phyloP scores from a whole-genome alignment of 2,329 filamentous ascomycete species.

The Rhynchosporium secalis region DNA sequence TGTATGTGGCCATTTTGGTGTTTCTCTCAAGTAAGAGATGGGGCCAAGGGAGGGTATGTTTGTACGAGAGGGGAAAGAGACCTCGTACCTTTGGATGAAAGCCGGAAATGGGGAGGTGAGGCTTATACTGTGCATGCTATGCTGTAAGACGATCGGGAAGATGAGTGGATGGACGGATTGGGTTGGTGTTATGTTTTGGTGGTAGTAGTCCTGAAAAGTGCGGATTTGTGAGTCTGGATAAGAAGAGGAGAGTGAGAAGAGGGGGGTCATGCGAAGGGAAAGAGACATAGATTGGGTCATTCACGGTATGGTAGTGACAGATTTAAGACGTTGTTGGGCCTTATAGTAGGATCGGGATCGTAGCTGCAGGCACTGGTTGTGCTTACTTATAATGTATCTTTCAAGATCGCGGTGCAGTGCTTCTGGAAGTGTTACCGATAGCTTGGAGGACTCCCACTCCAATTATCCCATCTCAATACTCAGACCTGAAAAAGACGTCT shows the following conservation, averaged over 20 bases:
- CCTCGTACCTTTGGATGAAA: slow-evolving; percentile 14
- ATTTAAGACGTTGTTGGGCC: too few relatives aligned
- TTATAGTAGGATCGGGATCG: too few relatives aligned
- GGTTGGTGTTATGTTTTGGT: not conserved
- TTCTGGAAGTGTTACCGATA: not conserved
- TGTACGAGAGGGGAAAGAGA: slow-evolving; percentile 20
- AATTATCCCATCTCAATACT: not conserved
- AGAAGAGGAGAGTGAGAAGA: too few relatives aligned
- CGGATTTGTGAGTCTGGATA: too few relatives aligned
- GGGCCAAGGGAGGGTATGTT: not conserved
- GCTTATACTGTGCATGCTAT: not conserved
- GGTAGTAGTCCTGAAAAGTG: not conserved
- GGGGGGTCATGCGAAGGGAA: too few relatives aligned
- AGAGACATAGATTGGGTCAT: too few relatives aligned
- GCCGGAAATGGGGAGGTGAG: slow-evolving; percentile 6
- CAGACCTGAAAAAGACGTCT: too few relatives aligned
- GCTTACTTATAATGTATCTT: too few relatives aligned
- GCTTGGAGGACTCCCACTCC: not conserved
- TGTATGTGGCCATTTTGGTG: slow-evolving; percentile 10
- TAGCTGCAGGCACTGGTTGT: too few relatives aligned
- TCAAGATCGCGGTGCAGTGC: not conserved
- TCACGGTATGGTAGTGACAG: too few relatives aligned
- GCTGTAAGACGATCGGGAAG: not conserved
- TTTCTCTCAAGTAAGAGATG: slow-evolving; percentile 32
- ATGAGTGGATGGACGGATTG: not conserved